Percentiles rank a stretch among this genome's conserved stretches.
Evolutionary conservation across 805 yeast genomes (phyloP).

Genomic region (Zygosaccharomyces rouxii): DNA sequence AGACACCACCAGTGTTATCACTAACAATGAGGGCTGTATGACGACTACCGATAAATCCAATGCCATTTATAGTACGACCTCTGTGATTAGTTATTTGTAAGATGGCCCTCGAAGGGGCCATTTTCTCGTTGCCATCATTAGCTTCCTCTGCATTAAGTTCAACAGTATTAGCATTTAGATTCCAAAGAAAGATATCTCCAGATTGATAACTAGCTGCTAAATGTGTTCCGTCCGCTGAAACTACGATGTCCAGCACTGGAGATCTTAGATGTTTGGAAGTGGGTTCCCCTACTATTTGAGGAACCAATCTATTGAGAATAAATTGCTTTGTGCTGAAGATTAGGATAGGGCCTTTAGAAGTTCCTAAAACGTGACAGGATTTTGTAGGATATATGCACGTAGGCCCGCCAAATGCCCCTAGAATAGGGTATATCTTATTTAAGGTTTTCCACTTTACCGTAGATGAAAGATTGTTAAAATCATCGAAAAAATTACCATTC

Average conservation of each 20-base stretch:
- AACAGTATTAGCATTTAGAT: constrained; percentile 35
- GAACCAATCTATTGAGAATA: constrained; percentile 39
- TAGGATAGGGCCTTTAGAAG: constrained; percentile 58
- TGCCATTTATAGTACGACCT: constrained; percentile 37
- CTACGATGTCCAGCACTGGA: constrained; percentile 48
- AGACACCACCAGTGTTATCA: constrained; percentile 53
- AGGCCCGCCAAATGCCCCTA: constrained; percentile 49
- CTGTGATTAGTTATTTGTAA: constrained; percentile 34
- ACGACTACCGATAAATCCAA: constrained; percentile 47
- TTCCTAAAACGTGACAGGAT: constrained; percentile 57
- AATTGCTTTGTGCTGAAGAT: constrained; percentile 68
- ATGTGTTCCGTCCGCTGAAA: constrained; percentile 66
- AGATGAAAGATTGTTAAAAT: constrained; percentile 6
- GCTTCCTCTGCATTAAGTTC: constrained; percentile 25
- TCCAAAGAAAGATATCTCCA: constrained; percentile 72
- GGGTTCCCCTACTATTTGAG: constrained; percentile 11
- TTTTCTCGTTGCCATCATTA: constrained; percentile 14
- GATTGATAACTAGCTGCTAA: constrained; percentile 63
- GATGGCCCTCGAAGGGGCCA: constrained; percentile 23
- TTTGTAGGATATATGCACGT: constrained; percentile 43
- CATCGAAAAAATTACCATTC: constrained; percentile 6
- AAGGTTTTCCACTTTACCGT: constrained; percentile 19
- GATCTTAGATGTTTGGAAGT: constrained; percentile 34
- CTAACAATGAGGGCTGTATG: constrained; percentile 54
- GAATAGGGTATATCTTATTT: constrained; percentile 24